phyloP scores from a whole-genome alignment of 2,329 filamentous ascomycete species.

The Shiraia sp. region DNA sequence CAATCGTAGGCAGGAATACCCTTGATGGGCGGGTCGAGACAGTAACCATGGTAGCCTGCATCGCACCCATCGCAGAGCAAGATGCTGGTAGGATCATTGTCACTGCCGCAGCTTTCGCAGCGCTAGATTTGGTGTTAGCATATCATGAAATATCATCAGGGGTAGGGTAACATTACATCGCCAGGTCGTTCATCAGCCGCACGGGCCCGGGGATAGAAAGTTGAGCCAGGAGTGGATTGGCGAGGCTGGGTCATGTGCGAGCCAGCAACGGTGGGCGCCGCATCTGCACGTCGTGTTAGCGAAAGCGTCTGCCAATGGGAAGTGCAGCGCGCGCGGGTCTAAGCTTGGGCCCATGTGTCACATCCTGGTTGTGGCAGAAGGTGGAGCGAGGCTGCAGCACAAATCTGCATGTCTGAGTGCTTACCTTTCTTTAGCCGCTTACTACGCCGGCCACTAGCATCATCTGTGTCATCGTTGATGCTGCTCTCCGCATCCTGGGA shows the following conservation, averaged over 20 bases:
- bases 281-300: conserved; percentile 49
- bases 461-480: conserved; percentile 60
- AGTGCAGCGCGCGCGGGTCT: conserved; percentile 9
- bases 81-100: conserved; percentile 71
- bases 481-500: conserved; percentile 57
- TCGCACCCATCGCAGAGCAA: conserved; percentile 92
- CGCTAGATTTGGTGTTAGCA: conserved; percentile 56
- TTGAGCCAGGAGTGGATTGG: conserved; percentile 71
- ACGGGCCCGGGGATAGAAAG: conserved; percentile 57
- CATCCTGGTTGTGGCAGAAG: conserved; percentile 30
- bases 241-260: conserved; percentile 96
- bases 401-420: conserved; percentile 31
- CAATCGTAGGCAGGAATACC: conserved; percentile 82
- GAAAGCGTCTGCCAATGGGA: conserved; percentile 22
- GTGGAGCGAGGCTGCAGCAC: conserved; percentile 19
- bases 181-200: conserved; percentile 58
- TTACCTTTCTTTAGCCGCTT: conserved; percentile 89
- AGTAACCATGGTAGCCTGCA: conserved; percentile 81
- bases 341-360: conserved; percentile 21
- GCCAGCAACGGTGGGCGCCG: conserved; percentile 81
- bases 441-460: conserved; percentile 68
- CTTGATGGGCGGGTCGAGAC: conserved; percentile 83
- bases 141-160: not conserved
- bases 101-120: conserved; percentile 85
- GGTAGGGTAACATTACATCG: conserved; percentile 50